Base-by-base conservation (phyloP, 2,329 filamentous ascomycete species). In the Hypoxylon sp. region DNA sequence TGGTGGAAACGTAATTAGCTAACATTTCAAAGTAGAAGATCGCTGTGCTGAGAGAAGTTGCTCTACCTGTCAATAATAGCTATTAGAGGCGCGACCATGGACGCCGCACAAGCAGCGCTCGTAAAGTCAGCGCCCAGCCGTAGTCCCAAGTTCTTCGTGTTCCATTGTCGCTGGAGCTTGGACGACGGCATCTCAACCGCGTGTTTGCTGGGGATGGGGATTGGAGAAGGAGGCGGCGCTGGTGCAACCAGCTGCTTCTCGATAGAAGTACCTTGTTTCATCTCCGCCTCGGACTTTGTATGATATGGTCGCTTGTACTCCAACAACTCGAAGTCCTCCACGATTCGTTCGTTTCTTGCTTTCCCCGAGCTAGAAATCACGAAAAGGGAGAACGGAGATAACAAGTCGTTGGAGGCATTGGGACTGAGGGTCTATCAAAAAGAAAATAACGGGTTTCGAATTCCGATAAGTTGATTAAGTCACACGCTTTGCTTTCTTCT, bases 11-110 rank as follows among this genome's bases (percentile, higher is more conserved):
- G 35, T 29, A 37, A 63, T 64, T 22, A 59, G 63, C 31, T n/a
- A 47, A 57, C 48, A 39, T 57, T 55, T 51, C 46, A 26, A 39
- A 6, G 19, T 22, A 57, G 47, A 48, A 29, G 48, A n/a, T 51
- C 13, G 22, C 13, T 26, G 42, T 26, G 37, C 44, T 59, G 19
- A 37, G 58, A 5, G 35, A 35, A 39, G 22, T 37, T 14, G 31
- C 52, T 72, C 67, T 83, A 94, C 92, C 91, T 89, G 80, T 97
- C 94, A 80, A 98, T 96, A 72, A 96, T 91, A 39, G 92, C 92
- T 70, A 97, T 95, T 42, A 97, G 78, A 1, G 94, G 94, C 60
- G 94, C 93, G 52, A 97, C 91, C 67, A 96, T 82, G 5, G 86
- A 87, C 1, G 91, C 93, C 10, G 94, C 93, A 50, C 88, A 86